These are phyloP conservation scores for Coemansia sp. DNA, from an alignment of 192 early-diverging fungal genomes.

Conservation along the genomic window DNA sequence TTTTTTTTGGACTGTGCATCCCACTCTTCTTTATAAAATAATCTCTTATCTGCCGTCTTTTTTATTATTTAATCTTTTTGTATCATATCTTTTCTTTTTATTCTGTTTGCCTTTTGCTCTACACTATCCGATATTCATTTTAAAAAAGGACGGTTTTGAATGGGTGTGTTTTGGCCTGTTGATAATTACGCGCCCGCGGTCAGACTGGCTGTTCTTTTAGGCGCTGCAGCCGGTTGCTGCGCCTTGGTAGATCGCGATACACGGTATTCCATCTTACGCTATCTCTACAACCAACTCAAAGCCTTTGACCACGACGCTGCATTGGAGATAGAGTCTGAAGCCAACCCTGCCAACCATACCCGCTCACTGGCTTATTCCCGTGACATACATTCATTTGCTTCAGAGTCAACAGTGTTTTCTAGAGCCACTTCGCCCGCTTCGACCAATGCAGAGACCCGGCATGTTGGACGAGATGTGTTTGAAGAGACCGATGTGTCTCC, in stretches of 20 bases:
- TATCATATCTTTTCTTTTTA: neutral
- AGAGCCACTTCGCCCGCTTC: conserved; percentile 41
- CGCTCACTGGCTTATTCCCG: conserved; percentile 5
- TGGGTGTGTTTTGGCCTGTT: conserved; percentile 47
- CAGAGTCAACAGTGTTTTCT: conserved; percentile 47
- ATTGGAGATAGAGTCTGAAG: conserved; percentile 16
- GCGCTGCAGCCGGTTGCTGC: conserved; percentile 36
- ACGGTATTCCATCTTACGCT: conserved; percentile 28
- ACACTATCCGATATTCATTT: too few species aligned
- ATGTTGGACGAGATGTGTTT: neutral
- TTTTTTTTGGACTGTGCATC: too few species aligned
- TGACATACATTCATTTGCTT: conserved; percentile 45
- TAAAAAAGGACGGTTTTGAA: too few species aligned
- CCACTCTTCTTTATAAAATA: conserved; percentile 1
- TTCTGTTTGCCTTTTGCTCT: neutral
- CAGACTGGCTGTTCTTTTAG: conserved; percentile 26
- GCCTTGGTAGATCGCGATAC: conserved; percentile 39
- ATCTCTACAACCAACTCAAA: conserved; percentile 30
- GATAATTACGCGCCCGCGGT: conserved; percentile 13
- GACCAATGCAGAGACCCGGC: conserved; percentile 1
- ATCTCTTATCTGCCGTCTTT: neutral
- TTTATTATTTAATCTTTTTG: neutral
- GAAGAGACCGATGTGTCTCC: neutral
- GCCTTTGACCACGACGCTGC: conserved; percentile 32
- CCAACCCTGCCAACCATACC: neutral